Evolutionary conservation across 192 early-diverging fungal genomes (phyloP).

Genomic region (Umbelopsis isabellina): DNA sequence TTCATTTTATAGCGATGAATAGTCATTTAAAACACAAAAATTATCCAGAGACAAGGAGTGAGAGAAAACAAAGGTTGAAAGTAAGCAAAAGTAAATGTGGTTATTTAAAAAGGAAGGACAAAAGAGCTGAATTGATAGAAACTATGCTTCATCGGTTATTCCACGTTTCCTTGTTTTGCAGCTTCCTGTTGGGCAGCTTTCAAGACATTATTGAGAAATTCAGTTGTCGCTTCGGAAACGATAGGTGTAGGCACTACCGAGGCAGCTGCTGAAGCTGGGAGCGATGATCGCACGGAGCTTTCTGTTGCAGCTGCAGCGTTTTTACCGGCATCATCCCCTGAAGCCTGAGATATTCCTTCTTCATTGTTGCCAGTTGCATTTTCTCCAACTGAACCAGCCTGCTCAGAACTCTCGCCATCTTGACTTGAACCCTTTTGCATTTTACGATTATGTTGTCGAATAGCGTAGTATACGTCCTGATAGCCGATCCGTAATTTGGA

Average conservation of each 20-base stretch:
- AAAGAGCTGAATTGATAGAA: neutral
- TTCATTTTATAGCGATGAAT: neutral
- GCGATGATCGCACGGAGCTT: slow-evolving; percentile 8
- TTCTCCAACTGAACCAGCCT: neutral
- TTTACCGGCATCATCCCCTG: neutral
- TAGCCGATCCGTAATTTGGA: slow-evolving; percentile 17
- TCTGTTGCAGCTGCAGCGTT: neutral
- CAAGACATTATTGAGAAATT: slow-evolving; percentile 6
- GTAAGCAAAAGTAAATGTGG: neutral
- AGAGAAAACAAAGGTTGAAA: neutral
- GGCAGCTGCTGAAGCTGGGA: slow-evolving; percentile 4
- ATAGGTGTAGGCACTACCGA: neutral
- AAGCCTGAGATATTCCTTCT: neutral
- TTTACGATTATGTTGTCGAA: slow-evolving; percentile 15
- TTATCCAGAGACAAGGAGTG: neutral
- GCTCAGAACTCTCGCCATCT: neutral
- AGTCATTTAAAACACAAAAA: neutral
- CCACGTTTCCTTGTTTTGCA: slow-evolving; percentile 4
- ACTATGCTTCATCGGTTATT: neutral
- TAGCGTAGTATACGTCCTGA: slow-evolving; percentile 16
- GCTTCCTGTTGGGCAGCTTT: slow-evolving; percentile 10
- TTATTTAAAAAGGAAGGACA: neutral
- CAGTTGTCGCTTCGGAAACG: neutral
- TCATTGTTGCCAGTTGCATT: neutral
- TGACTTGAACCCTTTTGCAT: neutral